Conservation (phyloP, 768 basidiomycete genomes). For the Cyclocybe aegerita region DNA sequence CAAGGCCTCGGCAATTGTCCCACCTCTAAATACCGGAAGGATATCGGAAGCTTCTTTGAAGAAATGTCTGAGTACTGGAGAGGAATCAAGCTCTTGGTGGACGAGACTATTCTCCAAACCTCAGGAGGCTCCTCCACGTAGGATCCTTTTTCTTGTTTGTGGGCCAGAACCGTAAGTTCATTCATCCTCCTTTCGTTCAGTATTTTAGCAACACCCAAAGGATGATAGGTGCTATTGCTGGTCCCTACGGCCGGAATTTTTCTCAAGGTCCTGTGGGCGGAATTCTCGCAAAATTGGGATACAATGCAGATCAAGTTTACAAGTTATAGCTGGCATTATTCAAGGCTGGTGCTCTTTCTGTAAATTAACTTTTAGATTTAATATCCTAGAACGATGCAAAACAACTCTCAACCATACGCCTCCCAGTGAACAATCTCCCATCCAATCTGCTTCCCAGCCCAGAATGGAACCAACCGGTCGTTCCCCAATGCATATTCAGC, state of each 20-base stretch:
- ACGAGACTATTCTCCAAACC: slow-evolving; percentile 24
- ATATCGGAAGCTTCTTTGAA: slow-evolving; percentile 54
- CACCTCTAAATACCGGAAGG: slow-evolving; percentile 43
- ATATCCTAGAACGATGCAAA: neutral
- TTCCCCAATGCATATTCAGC: slow-evolving; percentile 47
- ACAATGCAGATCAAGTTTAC: slow-evolving; percentile 61
- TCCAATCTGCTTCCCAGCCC: slow-evolving; percentile 76
- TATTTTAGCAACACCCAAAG: slow-evolving; percentile 33
- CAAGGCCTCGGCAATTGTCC: slow-evolving; percentile 13
- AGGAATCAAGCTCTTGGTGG: slow-evolving; percentile 33
- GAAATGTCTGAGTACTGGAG: slow-evolving; percentile 32
- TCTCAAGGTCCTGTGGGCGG: slow-evolving; percentile 76
- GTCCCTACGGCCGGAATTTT: slow-evolving; percentile 72
- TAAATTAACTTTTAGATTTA: neutral
- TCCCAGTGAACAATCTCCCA: slow-evolving; percentile 57
- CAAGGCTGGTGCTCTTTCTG: neutral
- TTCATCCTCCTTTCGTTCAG: slow-evolving; percentile 1
- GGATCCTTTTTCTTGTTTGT: slow-evolving; percentile 72
- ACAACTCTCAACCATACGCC: neutral
- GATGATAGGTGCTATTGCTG: slow-evolving; percentile 75
- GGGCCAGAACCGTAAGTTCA: slow-evolving; percentile 76
- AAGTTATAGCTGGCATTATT: slow-evolving; percentile 51
- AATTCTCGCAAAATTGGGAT: slow-evolving; percentile 62
- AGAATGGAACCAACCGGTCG: slow-evolving; percentile 76
- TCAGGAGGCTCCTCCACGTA: slow-evolving; percentile 24